phyloP scores from a whole-genome alignment of 306 rosid species.

The Quercus agrifolia region DNA sequence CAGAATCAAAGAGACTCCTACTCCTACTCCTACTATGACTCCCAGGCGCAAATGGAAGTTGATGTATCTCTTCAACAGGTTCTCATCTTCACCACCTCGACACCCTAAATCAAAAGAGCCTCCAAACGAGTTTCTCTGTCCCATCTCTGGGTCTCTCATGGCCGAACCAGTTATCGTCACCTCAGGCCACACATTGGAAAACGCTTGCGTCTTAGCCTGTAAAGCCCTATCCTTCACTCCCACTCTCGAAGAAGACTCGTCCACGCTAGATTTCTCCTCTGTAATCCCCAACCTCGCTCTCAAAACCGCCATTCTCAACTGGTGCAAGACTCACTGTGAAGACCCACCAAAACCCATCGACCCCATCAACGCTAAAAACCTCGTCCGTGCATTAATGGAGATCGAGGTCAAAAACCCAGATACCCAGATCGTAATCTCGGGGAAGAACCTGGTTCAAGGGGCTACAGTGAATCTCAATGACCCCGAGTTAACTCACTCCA shows the following conservation, averaged over 20 bases:
- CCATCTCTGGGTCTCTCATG: constrained; percentile 69
- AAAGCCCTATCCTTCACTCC: constrained; percentile 54
- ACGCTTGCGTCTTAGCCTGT: constrained; percentile 52
- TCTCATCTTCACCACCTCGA: constrained; percentile 22
- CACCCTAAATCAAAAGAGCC: constrained; percentile 25
- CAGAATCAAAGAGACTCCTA: not conserved
- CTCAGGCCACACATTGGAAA: constrained; percentile 88
- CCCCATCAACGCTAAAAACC: constrained; percentile 32
- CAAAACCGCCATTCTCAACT: constrained; percentile 66
- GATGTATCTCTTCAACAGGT: constrained; percentile 19
- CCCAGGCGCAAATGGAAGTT: constrained; percentile 68
- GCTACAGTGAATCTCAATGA: constrained; percentile 29
- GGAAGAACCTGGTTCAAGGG: constrained; percentile 25
- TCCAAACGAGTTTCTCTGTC: constrained; percentile 81
- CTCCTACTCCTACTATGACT: not conserved
- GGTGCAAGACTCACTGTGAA: constrained; percentile 46
- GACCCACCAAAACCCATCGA: constrained; percentile 38
- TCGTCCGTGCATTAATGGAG: constrained; percentile 37
- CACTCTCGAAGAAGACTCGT: constrained; percentile 37
- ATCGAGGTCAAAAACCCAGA: not conserved
- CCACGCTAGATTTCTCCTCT: constrained; percentile 69
- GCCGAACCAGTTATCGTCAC: constrained; percentile 87
- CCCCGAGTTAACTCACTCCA: constrained; percentile 35
- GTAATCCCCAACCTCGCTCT: constrained; percentile 79
- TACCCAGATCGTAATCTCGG: not conserved